Conservation (phyloP, 2,329 filamentous ascomycete species). For the Zarea fungicola region DNA sequence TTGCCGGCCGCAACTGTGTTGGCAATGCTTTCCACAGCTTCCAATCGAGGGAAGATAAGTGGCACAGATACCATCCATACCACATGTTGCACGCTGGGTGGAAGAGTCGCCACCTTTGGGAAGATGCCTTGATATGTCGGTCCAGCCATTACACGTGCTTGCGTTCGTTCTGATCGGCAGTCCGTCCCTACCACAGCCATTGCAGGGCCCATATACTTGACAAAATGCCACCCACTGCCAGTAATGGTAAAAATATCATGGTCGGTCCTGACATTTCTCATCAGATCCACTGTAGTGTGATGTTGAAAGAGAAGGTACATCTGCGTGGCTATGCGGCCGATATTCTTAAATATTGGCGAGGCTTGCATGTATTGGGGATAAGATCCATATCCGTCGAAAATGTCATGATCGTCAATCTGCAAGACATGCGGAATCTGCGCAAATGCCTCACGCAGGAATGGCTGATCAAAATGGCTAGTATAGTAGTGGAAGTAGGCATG, state of each 20-base stretch:
- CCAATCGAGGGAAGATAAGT: constrained; percentile 82
- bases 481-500: constrained; percentile 99
- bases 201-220: constrained; percentile 91
- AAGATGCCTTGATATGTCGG: constrained; percentile 97
- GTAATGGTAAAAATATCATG: constrained; percentile 93
- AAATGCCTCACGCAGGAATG: constrained; percentile 88
- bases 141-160: constrained; percentile 87
- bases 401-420: constrained; percentile 94
- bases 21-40: constrained; percentile 85
- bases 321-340: constrained; percentile 88
- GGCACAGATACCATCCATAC: constrained; percentile 95
- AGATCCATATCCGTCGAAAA: constrained; percentile 95
- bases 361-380: constrained; percentile 99
- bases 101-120: constrained; percentile 86
- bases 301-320: constrained; percentile 99
- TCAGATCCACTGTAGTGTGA: constrained; percentile 89
- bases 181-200: constrained; percentile 88
- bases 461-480: constrained; percentile 96
- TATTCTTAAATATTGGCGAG: constrained; percentile 97
- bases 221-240: constrained; percentile 96
- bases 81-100: constrained; percentile 91
- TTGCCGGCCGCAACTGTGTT: constrained; percentile 92
- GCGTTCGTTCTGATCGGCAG: constrained; percentile 85
- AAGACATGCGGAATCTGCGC: constrained; percentile 93
- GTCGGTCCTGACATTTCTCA: constrained; percentile 83